Percentiles rank a stretch among this genome's conserved stretches.
Conservation (phyloP, 345 rosid species). For the Populus nigra region DNA sequence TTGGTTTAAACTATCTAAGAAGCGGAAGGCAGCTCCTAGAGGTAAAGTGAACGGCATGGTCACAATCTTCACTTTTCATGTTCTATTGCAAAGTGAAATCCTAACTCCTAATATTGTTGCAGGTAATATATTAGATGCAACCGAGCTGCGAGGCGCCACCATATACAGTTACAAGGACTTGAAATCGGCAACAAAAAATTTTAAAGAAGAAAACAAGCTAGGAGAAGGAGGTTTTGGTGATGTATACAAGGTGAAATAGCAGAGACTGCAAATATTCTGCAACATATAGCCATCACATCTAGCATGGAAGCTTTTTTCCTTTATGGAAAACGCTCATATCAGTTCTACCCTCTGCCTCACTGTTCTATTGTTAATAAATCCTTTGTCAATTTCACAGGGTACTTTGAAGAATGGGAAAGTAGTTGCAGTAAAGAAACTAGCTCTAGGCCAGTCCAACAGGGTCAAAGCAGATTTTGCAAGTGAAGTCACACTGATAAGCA, state of each 20-base stretch:
- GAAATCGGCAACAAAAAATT: conserved; percentile 39
- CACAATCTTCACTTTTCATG: not conserved
- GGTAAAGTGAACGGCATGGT: conserved; percentile 14
- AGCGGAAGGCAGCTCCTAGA: conserved; percentile 17
- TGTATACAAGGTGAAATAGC: conserved; percentile 39
- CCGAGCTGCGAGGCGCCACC: conserved; percentile 45
- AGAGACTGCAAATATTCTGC: not conserved
- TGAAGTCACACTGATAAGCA: conserved; percentile 49
- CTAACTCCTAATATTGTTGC: not conserved
- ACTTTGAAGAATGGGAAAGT: conserved; percentile 43
- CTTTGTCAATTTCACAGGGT: conserved; percentile 24
- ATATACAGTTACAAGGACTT: conserved; percentile 40
- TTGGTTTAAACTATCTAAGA: conserved; percentile 31
- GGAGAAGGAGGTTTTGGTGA: conserved; percentile 59
- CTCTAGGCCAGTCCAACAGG: conserved; percentile 24
- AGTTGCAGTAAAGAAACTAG: conserved; percentile 54
- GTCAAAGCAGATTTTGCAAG: conserved; percentile 37
- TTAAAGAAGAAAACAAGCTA: conserved; percentile 41
- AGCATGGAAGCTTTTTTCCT: not conserved
- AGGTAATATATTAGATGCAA: conserved; percentile 43
- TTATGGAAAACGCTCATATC: too few species aligned
- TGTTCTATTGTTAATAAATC: not conserved
- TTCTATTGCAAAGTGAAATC: not conserved
- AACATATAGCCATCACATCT: not conserved
- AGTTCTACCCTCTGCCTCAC: not conserved